These are phyloP conservation scores for Ceratobasidium theobromae DNA, from an alignment of 1,284 basidiomycete species.

Conservation along the genomic window DNA sequence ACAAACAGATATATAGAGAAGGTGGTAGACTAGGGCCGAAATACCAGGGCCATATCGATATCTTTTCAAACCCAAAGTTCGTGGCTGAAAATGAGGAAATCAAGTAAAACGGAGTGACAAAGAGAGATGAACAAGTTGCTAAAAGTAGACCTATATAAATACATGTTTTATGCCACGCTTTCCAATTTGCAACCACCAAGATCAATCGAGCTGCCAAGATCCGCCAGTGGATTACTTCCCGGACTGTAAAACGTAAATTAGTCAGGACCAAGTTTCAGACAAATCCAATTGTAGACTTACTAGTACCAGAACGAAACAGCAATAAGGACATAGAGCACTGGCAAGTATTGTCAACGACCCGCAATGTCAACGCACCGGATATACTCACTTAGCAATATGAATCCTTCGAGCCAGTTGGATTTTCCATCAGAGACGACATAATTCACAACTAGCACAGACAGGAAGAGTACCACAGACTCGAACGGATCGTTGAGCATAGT, in stretches of 20 bases:
- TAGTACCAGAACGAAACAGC: conserved; percentile 62
- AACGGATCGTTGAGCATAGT: conserved; percentile 66
- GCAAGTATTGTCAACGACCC: background rate
- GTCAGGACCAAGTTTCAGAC: background rate
- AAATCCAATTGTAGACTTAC: background rate
- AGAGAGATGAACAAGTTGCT: background rate
- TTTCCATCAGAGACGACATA: conserved; percentile 36
- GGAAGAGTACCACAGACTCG: conserved; percentile 55
- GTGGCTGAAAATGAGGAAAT: no score
- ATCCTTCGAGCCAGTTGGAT: conserved; percentile 46
- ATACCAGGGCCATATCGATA: no score
- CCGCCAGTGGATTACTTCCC: conserved; percentile 20
- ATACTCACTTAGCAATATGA: conserved; percentile 66
- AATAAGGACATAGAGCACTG: conserved; percentile 63
- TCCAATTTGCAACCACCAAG: background rate
- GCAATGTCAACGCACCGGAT: background rate
- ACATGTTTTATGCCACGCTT: background rate
- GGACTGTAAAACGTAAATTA: background rate
- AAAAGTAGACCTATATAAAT: no score
- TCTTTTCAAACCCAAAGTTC: no score
- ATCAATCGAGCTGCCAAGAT: background rate
- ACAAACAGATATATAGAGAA: no score
- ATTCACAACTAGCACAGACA: conserved; percentile 49
- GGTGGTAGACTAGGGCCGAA: no score
- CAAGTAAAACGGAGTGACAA: background rate